phyloP scores from a whole-genome alignment of 1,284 basidiomycete genomes.

The Marasmius fiardii region DNA sequence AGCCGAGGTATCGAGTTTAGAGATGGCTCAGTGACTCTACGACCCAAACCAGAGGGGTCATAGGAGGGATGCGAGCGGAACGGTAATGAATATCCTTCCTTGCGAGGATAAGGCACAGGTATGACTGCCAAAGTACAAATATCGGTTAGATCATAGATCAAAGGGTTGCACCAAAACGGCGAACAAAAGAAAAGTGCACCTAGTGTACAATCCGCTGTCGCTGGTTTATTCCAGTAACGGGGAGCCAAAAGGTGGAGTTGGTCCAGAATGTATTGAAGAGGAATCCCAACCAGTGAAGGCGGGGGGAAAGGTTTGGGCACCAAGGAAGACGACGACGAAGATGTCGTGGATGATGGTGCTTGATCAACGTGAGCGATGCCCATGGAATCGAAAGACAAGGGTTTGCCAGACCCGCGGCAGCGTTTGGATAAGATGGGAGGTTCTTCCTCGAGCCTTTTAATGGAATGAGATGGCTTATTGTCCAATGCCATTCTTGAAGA shows the following conservation, averaged over 20 bases:
- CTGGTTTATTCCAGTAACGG: slow-evolving; percentile 66
- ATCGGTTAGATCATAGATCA: not conserved
- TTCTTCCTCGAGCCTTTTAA: slow-evolving; percentile 28
- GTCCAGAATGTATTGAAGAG: slow-evolving; percentile 66
- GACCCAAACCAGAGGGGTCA: slow-evolving; percentile 33
- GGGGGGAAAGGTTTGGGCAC: slow-evolving; percentile 59
- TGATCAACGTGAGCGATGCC: slow-evolving; percentile 25
- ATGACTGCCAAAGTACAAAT: slow-evolving; percentile 35
- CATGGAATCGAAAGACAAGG: slow-evolving; percentile 23
- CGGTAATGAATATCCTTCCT: slow-evolving; percentile 25
- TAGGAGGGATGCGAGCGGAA: slow-evolving; percentile 26
- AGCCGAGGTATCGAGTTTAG: slow-evolving; percentile 49
- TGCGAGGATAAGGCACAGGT: slow-evolving; percentile 40
- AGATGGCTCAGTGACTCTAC: slow-evolving; percentile 52
- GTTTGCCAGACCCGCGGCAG: slow-evolving; percentile 41
- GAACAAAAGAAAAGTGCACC: slow-evolving; percentile 37
- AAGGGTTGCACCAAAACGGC: slow-evolving; percentile 2
- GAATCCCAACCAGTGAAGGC: slow-evolving; percentile 57
- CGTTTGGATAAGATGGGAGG: slow-evolving; percentile 25
- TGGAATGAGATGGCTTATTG: slow-evolving; percentile 30
- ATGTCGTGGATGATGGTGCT: slow-evolving; percentile 19
- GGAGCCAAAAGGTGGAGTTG: slow-evolving; percentile 64
- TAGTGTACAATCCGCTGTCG: slow-evolving; percentile 73
- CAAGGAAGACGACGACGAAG: slow-evolving; percentile 32
- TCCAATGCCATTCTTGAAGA: slow-evolving; percentile 26